Evolutionary conservation across 2,329 filamentous ascomycete species (phyloP).

Genomic region (Hymenoscyphus fraxineus): DNA sequence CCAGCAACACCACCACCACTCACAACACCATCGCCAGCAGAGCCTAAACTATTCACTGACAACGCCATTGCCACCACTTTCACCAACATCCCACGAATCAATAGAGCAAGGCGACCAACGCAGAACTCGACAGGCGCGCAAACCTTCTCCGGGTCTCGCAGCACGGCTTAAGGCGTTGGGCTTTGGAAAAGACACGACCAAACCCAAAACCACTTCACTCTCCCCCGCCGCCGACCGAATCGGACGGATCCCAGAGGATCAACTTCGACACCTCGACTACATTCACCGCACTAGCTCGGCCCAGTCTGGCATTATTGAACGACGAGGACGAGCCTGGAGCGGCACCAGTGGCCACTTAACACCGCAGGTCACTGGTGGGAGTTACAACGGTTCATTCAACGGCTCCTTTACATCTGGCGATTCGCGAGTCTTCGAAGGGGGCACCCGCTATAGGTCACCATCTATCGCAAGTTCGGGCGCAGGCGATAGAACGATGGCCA

Average conservation of each 20-base stretch:
- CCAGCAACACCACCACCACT: conserved; percentile 17
- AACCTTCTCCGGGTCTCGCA: conserved; percentile 61
- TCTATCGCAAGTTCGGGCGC: conserved; percentile 27
- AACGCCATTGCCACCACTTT: conserved; percentile 5
- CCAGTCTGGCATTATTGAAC: conserved; percentile 49
- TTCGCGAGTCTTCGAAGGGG: conserved; percentile 25
- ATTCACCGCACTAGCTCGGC: conserved; percentile 56
- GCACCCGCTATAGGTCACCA: conserved; percentile 23
- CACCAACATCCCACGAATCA: background rate
- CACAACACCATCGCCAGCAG: conserved; percentile 6
- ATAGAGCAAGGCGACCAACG: conserved; percentile 16
- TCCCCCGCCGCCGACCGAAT: conserved; percentile 45
- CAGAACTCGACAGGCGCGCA: conserved; percentile 40
- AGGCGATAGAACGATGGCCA: conserved; percentile 29
- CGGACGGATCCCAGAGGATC: conserved; percentile 66
- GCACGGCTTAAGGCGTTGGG: conserved; percentile 63
- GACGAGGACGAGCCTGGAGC: conserved; percentile 70
- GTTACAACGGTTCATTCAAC: conserved; percentile 14
- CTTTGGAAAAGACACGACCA: conserved; percentile 43
- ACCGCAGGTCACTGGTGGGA: conserved; percentile 32
- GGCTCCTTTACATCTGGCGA: conserved; percentile 24
- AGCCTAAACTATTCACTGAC: conserved; percentile 6
- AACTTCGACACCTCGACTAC: conserved; percentile 66
- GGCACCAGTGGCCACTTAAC: conserved; percentile 47
- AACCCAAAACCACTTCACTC: conserved; percentile 23